Evolutionary conservation across 306 rosid species (phyloP), one percentile per base, ranked within the genome.

Genomic region (Glycine soja): DNA sequence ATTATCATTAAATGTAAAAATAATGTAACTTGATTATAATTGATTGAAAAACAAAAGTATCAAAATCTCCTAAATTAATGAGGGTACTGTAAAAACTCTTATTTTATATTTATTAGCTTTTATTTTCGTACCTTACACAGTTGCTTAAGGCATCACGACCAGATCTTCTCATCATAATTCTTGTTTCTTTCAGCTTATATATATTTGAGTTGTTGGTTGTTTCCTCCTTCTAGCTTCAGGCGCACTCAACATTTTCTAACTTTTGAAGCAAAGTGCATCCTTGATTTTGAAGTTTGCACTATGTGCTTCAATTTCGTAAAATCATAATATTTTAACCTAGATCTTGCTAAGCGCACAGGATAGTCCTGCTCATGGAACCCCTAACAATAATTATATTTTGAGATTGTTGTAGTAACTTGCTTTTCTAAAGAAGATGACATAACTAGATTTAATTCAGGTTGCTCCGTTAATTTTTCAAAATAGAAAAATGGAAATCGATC

Each of bases 191-290:
- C 68, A 11, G 13, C 18, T n/a, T 54, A 5, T 42, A 42, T 42
- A 56, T 5, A n/a, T n/a, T 15, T 8, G 56, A 46, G 77, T 42
- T 34, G 15, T 78, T 38, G 19, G 46, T 47, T 54, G 45, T 50
- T 52, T n/a, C 43, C 16, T 48, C 32, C 9, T 19, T 30, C 5
- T 74, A 69, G 86, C 91, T 88, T 90, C 69, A 57, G 57, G 61
- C 19, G 19, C 74, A 86, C 89, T 82, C 85, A 62, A 80, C 8
- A 15, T 48, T 76, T 79, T 76, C 83, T 82, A 62, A 56, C 38
- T 76, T 79, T 79, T 30, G 18, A 90, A 90, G 91, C 91, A 81
- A 88, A 51, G 86, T 58, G n/a, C 64, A 85, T 61, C 24, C 90
- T 86, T 86, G 16, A 72, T 64, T 78, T 82, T 80, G 67, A 90